Evolutionary conservation across 202 grass and related monocot species (phyloP).

Genomic region (Schoenoplectus tabernaemontani): DNA sequence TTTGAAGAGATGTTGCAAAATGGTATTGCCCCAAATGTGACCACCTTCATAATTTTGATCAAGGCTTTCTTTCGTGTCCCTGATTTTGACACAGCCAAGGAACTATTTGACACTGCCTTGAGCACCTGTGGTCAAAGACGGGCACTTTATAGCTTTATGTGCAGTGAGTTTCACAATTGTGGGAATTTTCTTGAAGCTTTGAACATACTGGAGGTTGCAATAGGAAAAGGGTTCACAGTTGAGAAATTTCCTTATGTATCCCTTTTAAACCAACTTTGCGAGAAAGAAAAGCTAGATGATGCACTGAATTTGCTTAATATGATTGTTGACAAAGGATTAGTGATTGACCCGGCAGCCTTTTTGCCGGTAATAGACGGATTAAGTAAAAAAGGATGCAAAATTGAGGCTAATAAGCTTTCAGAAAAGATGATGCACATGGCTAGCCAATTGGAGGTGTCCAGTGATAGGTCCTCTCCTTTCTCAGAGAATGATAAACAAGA

Average conservation of each 20-base stretch:
- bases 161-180: constrained; percentile 47
- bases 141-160: constrained; percentile 74
- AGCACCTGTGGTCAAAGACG: constrained; percentile 72
- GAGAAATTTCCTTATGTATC: constrained; percentile 69
- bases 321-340: constrained; percentile 50
- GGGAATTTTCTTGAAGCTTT: constrained; percentile 57
- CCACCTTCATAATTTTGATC: constrained; percentile 78
- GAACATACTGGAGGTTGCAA: constrained; percentile 49
- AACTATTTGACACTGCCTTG: constrained; percentile 65
- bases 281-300: constrained; percentile 45
- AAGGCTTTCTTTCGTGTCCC: constrained; percentile 53
- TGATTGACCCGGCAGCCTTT: constrained; percentile 78
- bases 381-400: constrained; percentile 60
- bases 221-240: constrained; percentile 61
- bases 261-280: constrained; percentile 63
- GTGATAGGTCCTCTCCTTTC: neutral
- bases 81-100: constrained; percentile 61
- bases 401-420: constrained; percentile 69
- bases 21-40: constrained; percentile 63
- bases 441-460: constrained; percentile 19
- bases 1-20: constrained; percentile 92
- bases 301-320: constrained; percentile 49
- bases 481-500: constrained; percentile 20
- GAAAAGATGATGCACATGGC: constrained; percentile 90
- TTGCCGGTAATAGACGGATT: constrained; percentile 79